A percentile compares a stretch with the other conserved stretches of the same genome.
Evolutionary conservation across 2,329 filamentous ascomycete species (phyloP).

Genomic region (Zasmidium citrigriseum): DNA sequence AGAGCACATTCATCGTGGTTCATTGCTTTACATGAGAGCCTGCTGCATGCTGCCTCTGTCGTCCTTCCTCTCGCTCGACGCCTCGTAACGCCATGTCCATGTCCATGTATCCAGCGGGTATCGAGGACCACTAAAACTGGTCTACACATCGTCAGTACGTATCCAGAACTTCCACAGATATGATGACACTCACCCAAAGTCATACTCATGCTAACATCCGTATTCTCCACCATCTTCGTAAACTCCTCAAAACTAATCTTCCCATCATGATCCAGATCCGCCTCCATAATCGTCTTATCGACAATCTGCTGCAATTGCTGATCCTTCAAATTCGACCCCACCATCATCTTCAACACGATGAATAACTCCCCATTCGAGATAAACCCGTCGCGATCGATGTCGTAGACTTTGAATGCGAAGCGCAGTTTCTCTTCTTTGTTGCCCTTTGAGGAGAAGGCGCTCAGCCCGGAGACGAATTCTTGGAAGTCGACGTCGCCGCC

Average conservation of each 20-base stretch:
- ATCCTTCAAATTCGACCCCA: slow-evolving; percentile 97
- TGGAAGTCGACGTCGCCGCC: slow-evolving; percentile 98
- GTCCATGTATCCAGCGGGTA: slow-evolving; percentile 5
- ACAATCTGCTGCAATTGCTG: slow-evolving; percentile 98
- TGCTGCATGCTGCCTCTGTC: neutral
- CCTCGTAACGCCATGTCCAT: neutral
- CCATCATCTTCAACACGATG: slow-evolving; percentile 99
- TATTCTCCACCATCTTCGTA: slow-evolving; percentile 97
- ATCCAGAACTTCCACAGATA: neutral
- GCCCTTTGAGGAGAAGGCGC: slow-evolving; percentile 94
- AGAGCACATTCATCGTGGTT: neutral
- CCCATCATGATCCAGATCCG: slow-evolving; percentile 90
- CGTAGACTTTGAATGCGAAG: slow-evolving; percentile 99
- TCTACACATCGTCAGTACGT: slow-evolving; percentile 10
- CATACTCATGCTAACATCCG: slow-evolving; percentile 70
- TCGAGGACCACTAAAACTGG: slow-evolving; percentile 20
- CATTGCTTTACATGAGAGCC: neutral
- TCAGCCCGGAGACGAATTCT: slow-evolving; percentile 94
- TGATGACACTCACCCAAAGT: slow-evolving; percentile 56
- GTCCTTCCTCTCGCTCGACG: neutral
- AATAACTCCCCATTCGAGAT: slow-evolving; percentile 99
- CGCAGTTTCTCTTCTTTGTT: slow-evolving; percentile 98
- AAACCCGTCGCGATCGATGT: slow-evolving; percentile 97
- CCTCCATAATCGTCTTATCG: slow-evolving; percentile 99
- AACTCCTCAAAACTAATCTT: slow-evolving; percentile 99